Evolutionary conservation across 2,329 filamentous ascomycete genomes (phyloP).

Genomic region (Fusarium poae): DNA sequence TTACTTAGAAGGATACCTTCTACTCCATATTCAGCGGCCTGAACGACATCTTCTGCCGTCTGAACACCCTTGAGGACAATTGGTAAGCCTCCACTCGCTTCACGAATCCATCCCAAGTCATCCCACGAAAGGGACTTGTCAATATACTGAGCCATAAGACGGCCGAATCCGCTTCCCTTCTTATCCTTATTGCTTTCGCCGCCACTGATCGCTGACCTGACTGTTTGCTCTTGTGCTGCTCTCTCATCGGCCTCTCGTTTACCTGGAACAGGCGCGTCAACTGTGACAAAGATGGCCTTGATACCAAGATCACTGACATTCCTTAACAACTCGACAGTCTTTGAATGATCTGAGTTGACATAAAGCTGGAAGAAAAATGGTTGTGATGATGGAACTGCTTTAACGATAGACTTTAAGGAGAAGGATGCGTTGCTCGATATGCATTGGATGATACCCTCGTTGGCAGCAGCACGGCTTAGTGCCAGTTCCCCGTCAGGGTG

Average conservation of each 20-base stretch:
- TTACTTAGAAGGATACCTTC: conserved; percentile 69
- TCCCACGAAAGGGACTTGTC: conserved; percentile 65
- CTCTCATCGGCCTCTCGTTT: conserved; percentile 70
- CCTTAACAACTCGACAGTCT: conserved; percentile 61
- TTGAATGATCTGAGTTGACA: conserved; percentile 63
- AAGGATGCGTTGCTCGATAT: conserved; percentile 47
- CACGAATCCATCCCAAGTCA: conserved; percentile 66
- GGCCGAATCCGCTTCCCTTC: conserved; percentile 66
- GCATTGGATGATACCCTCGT: conserved; percentile 46
- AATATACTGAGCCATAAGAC: conserved; percentile 65
- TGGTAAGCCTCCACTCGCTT: conserved; percentile 58
- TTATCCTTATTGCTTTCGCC: conserved; percentile 61
- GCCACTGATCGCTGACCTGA: conserved; percentile 56
- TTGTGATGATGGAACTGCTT: conserved; percentile 30
- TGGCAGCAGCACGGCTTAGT: conserved; percentile 44
- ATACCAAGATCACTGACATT: conserved; percentile 61
- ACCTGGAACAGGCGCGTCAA: conserved; percentile 67
- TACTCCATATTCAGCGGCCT: conserved; percentile 62
- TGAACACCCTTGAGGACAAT: conserved; percentile 70
- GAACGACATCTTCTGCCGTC: conserved; percentile 65
- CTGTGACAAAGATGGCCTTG: conserved; percentile 62
- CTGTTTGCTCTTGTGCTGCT: conserved; percentile 60
- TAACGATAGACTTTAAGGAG: conserved; percentile 43
- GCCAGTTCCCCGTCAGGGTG: conserved; percentile 71
- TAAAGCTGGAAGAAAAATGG: conserved; percentile 61